phyloP scores from a whole-genome alignment of 2,329 filamentous ascomycete species.

The Thelonectria blattea region DNA sequence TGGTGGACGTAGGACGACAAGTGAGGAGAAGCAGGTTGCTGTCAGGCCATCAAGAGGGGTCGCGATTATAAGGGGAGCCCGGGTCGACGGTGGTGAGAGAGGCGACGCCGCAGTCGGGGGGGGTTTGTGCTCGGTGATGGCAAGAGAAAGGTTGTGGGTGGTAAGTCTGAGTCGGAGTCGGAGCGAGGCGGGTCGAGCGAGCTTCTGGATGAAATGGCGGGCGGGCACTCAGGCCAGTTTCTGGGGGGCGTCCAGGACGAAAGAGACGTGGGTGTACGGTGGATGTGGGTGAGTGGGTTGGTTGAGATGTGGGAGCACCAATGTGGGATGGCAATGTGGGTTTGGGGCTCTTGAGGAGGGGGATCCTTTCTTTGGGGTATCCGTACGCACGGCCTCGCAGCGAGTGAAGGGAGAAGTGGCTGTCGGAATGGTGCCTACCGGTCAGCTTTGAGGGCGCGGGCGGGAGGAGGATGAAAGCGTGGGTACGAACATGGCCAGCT shows the following conservation, averaged over 20 bases:
- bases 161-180: constrained; percentile 35
- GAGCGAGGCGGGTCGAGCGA: constrained; percentile 32
- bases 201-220: constrained; percentile 39
- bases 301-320: constrained; percentile 18
- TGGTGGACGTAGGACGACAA: constrained; percentile 12
- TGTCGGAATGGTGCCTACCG: constrained; percentile 39
- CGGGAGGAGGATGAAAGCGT: constrained; percentile 27
- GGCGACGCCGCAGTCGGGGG: constrained; percentile 24
- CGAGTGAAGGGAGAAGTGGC: constrained; percentile 20
- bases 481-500: constrained; percentile 30
- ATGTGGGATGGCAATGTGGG: constrained; percentile 21
- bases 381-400: constrained; percentile 19
- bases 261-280: neutral
- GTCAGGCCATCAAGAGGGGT: constrained; percentile 32
- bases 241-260: constrained; percentile 16
- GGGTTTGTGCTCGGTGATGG: constrained; percentile 21
- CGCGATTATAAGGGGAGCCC: constrained; percentile 10
- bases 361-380: constrained; percentile 16
- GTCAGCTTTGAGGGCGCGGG: constrained; percentile 31
- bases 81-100: constrained; percentile 13
- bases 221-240: constrained; percentile 29
- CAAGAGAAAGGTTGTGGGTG: constrained; percentile 33
- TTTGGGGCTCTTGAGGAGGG: constrained; percentile 13
- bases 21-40: constrained; percentile 23
- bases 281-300: constrained; percentile 17